Conservation (phyloP, 768 basidiomycete genomes). For the Termitomyces sp. region DNA sequence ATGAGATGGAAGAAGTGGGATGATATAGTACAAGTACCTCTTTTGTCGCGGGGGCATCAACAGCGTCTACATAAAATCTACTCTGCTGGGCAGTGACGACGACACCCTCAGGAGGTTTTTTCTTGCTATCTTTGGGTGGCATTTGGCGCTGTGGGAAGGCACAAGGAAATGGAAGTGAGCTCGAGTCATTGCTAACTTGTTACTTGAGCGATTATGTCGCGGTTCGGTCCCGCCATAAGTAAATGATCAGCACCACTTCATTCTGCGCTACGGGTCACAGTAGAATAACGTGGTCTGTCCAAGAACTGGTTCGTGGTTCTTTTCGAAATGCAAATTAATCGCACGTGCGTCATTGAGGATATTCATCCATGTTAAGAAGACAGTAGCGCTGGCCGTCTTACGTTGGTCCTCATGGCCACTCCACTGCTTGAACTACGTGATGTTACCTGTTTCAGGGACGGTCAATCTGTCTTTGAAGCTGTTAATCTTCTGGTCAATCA, state of each 20-base stretch:
- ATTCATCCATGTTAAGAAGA: not conserved
- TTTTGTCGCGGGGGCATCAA: constrained; percentile 25
- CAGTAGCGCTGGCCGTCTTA: not conserved
- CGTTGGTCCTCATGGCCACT: not conserved
- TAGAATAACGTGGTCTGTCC: too few relatives aligned
- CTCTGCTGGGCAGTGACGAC: constrained; percentile 41
- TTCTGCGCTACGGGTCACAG: too few relatives aligned
- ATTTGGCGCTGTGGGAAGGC: not conserved
- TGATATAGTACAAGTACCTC: constrained; percentile 9
- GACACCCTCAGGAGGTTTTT: constrained; percentile 14
- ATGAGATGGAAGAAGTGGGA: not conserved
- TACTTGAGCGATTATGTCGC: not conserved
- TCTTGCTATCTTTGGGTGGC: constrained; percentile 11
- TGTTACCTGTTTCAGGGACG: constrained; percentile 42
- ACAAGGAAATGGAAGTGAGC: not conserved
- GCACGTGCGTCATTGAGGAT: too few relatives aligned
- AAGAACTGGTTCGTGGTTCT: too few relatives aligned
- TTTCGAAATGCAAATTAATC: too few relatives aligned
- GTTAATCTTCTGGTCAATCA: constrained; percentile 58
- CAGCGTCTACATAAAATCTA: constrained; percentile 43
- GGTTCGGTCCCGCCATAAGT: too few relatives aligned
- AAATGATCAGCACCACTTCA: too few relatives aligned
- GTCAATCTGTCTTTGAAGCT: constrained; percentile 50
- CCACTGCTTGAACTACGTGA: constrained; percentile 48
- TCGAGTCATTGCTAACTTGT: not conserved